Base-by-base conservation (phyloP, 2,329 filamentous ascomycete species). In the Trichoderma breve region DNA sequence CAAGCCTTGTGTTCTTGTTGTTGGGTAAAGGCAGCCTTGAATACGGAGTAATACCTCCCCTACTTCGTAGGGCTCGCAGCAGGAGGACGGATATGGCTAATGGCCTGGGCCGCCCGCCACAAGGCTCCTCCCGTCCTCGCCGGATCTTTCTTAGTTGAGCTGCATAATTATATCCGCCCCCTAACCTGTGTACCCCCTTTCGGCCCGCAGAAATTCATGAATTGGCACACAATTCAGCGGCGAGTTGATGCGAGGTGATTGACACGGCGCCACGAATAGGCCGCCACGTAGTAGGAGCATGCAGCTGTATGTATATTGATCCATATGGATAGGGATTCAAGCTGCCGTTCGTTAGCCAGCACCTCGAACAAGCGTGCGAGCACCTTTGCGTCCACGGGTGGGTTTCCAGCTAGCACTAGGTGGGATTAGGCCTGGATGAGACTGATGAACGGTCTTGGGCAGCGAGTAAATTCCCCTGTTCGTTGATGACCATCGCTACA, bases 71-170 rank as follows among this genome's bases (percentile, higher is more conserved):
- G 66, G 68, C 68, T 70, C 51, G 57, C 60, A 53, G 66, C 28
- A 69, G 36, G 62, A 21, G 55, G n/a, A 60, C 53, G 65, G 66
- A 28, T 39, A 61, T 69, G 66, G 66, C 51, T 36, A 12, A 64
- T 70, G 71, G 71, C 71, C 58, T 72, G 60, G 51, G 66, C 75
- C 74, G 74, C 72, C 77, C 76, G 74, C 74, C 76, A 77, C 76
- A 80, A 80, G 79, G 79, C 77, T 80, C 78, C 74, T 80, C 79
- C 79, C 79, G 79, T 78, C 76, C 75, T 77, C 76, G 75, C 78
- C 77, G 75, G 75, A 74, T 71, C 70, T 53, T 70, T 55, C 68
- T 61, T 51, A 61, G 65, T 62, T 61, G 61, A 73, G 71, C 60
- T 72, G 71, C 71, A 72, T 70, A 11, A 61, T 26, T 60, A 57